These are phyloP conservation scores for Salix exigua DNA, from an alignment of 345 rosid genomes.

Conservation along the genomic window DNA sequence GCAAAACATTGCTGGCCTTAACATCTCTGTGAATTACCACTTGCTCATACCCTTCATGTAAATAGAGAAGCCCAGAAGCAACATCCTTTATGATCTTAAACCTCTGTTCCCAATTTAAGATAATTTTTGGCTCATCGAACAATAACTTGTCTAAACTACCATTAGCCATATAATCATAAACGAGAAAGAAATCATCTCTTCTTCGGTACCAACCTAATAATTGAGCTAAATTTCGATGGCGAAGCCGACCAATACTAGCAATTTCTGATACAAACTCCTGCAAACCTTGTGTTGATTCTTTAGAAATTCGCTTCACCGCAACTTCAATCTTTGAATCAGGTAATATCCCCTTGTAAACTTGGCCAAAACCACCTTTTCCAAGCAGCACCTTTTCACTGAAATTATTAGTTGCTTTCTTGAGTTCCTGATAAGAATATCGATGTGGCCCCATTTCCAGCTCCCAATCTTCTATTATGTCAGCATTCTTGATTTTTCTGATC, in stretches of 20 bases:
- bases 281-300: slow-evolving; percentile 24
- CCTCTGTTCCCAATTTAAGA: slow-evolving; percentile 26
- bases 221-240: slow-evolving; percentile 25
- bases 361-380: slow-evolving; percentile 24
- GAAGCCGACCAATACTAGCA: slow-evolving; percentile 21
- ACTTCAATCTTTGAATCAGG: slow-evolving; percentile 14
- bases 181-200: slow-evolving; percentile 17
- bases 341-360: slow-evolving; percentile 21
- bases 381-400: slow-evolving; percentile 15
- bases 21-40: slow-evolving; percentile 27
- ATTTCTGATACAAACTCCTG: slow-evolving; percentile 23
- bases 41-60: slow-evolving; percentile 25
- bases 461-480: slow-evolving; percentile 26
- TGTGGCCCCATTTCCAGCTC: slow-evolving; percentile 29
- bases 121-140: slow-evolving; percentile 14
- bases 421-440: slow-evolving; percentile 22
- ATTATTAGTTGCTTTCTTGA: slow-evolving; percentile 20
- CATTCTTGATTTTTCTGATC: slow-evolving; percentile 15
- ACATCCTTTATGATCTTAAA: slow-evolving; percentile 23
- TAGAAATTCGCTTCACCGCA: slow-evolving; percentile 25
- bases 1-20: slow-evolving; percentile 20
- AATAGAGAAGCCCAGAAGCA: slow-evolving; percentile 23
- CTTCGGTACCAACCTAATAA: slow-evolving; percentile 24
- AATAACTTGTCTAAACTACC: slow-evolving; percentile 20
- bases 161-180: slow-evolving; percentile 25